Percentiles rank a stretch among this genome's conserved stretches.
phyloP scores from a whole-genome alignment of 257 asterid species.

The Gentiana macrophylla region DNA sequence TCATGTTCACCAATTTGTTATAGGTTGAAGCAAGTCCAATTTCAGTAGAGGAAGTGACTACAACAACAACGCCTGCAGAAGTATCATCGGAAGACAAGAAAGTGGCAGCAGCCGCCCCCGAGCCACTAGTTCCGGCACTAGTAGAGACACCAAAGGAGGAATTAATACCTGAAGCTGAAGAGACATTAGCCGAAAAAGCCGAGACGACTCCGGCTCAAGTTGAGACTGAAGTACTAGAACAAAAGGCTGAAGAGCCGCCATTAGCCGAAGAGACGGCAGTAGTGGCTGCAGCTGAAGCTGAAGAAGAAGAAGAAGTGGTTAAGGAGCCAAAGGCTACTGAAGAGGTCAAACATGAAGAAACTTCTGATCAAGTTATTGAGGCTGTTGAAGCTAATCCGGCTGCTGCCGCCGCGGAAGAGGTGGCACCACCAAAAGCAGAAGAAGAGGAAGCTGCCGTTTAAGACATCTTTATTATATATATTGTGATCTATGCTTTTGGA shows the following conservation, averaged over 20 bases:
- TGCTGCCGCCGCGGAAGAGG: conserved; percentile 17
- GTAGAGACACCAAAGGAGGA: conserved; percentile 11
- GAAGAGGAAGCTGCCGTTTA: background rate
- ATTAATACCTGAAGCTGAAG: conserved; percentile 4
- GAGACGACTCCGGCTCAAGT: background rate
- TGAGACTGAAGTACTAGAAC: conserved; percentile 9
- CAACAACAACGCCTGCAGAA: conserved; percentile 7
- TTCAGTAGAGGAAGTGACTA: conserved; percentile 23
- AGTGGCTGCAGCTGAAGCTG: background rate
- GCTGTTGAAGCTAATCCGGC: conserved; percentile 2
- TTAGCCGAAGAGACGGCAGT: too few relatives aligned
- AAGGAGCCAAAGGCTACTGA: too few relatives aligned
- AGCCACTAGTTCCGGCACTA: conserved; percentile 13
- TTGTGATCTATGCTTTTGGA: too few relatives aligned
- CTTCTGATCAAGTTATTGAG: background rate
- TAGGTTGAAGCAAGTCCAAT: conserved; percentile 36
- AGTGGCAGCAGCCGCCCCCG: conserved; percentile 1
- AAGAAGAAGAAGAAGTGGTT: background rate
- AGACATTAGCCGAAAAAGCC: too few relatives aligned
- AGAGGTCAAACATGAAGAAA: too few relatives aligned
- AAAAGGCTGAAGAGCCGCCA: background rate
- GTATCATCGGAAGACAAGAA: conserved; percentile 14
- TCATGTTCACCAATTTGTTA: too few relatives aligned
- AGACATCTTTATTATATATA: too few relatives aligned
- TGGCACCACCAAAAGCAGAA: conserved; percentile 8